These are phyloP conservation scores for Mycena belliarum DNA, from an alignment of 768 basidiomycete genomes.

Conservation along the genomic window DNA sequence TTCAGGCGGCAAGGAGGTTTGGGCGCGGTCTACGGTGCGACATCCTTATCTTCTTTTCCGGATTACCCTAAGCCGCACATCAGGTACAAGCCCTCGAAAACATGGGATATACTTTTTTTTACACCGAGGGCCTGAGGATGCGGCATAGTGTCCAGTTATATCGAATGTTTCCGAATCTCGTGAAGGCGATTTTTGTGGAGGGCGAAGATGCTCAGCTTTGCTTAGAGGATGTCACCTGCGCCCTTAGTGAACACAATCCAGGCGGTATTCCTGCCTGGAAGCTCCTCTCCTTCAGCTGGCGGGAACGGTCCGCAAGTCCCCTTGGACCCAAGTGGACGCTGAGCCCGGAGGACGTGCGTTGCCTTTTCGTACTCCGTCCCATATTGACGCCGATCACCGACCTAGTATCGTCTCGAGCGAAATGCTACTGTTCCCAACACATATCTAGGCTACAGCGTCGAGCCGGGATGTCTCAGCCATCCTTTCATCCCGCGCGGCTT, in stretches of 20 bases:
- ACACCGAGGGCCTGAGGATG: not conserved
- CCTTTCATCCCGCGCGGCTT: constrained; percentile 25
- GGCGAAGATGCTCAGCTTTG: not conserved
- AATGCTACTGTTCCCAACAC: not conserved
- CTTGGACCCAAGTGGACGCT: constrained; percentile 34
- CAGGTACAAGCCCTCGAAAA: constrained; percentile 27
- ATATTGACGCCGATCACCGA: not conserved
- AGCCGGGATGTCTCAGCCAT: constrained; percentile 27
- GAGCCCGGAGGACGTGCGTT: constrained; percentile 26
- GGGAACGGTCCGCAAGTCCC: constrained; percentile 2
- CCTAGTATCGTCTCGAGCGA: not conserved
- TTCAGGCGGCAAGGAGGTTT: constrained; percentile 33
- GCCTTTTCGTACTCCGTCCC: not conserved
- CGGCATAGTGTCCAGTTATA: constrained; percentile 31
- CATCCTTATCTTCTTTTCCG: no score
- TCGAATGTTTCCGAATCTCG: constrained; percentile 34
- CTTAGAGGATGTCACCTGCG: constrained; percentile 21
- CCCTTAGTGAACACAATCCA: constrained; percentile 30
- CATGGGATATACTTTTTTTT: constrained; percentile 23
- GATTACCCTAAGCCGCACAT: not conserved
- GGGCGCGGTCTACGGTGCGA: constrained; percentile 32
- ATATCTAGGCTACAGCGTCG: constrained; percentile 32
- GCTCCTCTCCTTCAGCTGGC: constrained; percentile 27
- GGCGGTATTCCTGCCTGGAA: constrained; percentile 39
- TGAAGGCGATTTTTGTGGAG: constrained; percentile 27